Conservation (phyloP, 192 early-diverging fungal species). For the Coemansia sp. region DNA sequence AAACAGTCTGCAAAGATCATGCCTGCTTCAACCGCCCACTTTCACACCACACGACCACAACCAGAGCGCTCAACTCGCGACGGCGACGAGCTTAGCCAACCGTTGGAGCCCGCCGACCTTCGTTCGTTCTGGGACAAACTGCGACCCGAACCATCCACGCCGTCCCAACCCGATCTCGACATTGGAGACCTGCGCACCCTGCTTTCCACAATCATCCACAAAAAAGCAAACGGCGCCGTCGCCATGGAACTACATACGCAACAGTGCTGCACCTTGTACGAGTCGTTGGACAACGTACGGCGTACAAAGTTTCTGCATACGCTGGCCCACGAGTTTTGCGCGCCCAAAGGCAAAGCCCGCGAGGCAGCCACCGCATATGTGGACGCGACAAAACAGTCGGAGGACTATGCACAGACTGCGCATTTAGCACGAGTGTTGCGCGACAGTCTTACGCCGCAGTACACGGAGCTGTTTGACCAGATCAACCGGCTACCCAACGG, state of each 20-base stretch:
- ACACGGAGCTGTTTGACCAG: constrained; percentile 74
- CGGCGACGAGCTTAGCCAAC: constrained; percentile 49
- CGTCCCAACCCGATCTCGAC: background rate
- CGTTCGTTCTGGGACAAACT: constrained; percentile 43
- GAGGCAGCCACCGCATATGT: constrained; percentile 28
- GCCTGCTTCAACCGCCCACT: background rate
- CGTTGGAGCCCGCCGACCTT: constrained; percentile 39
- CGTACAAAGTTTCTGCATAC: constrained; percentile 15
- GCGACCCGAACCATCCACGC: background rate
- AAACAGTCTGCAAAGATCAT: background rate
- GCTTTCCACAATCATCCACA: constrained; percentile 46
- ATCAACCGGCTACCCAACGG: constrained; percentile 77
- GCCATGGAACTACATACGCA: constrained; percentile 55
- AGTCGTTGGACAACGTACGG: constrained; percentile 44
- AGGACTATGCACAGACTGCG: constrained; percentile 23
- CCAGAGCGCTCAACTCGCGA: constrained; percentile 30
- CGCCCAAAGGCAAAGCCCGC: constrained; percentile 50
- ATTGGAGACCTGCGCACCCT: constrained; percentile 19
- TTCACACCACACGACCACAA: constrained; percentile 10
- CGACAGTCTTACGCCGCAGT: constrained; percentile 64
- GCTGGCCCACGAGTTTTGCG: constrained; percentile 47
- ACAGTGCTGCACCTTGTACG: constrained; percentile 60
- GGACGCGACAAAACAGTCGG: constrained; percentile 2
- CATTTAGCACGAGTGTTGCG: constrained; percentile 60
- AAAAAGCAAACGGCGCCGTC: constrained; percentile 54